A percentile compares a stretch with the other conserved stretches of the same genome.
phyloP scores from a whole-genome alignment of 2,329 filamentous ascomycete species.

The Fusarium praegraminearum region DNA sequence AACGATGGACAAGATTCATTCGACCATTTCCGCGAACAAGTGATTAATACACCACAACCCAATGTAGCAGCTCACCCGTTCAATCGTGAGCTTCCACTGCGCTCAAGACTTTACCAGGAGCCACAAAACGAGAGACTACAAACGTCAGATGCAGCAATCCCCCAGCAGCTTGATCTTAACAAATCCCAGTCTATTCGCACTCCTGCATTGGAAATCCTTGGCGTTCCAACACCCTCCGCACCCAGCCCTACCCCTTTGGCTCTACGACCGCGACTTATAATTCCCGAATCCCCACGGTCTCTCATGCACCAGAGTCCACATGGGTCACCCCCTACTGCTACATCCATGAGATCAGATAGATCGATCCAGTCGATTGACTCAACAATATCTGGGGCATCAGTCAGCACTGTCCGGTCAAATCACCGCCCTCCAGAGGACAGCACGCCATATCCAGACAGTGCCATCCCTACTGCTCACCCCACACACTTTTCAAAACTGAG shows the following conservation, averaged over 20 bases:
- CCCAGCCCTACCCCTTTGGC: constrained; percentile 51
- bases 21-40: too few species aligned
- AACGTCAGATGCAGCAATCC: too few species aligned
- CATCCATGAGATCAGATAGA: constrained; percentile 3
- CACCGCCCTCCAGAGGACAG: constrained; percentile 49
- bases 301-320: constrained; percentile 12
- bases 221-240: constrained; percentile 51
- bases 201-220: neutral
- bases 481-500: constrained; percentile 20
- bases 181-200: neutral
- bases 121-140: too few species aligned
- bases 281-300: constrained; percentile 42
- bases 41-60: too few species aligned
- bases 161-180: neutral
- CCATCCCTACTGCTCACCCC: constrained; percentile 40
- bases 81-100: too few species aligned
- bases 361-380: constrained; percentile 3
- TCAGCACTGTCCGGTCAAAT: constrained; percentile 44
- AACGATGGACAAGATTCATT: too few species aligned
- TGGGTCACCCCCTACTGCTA: neutral
- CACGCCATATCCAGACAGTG: constrained; percentile 48
- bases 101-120: too few species aligned
- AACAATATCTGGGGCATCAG: constrained; percentile 40
- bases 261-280: constrained; percentile 48
- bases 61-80: too few species aligned